phyloP scores from a whole-genome alignment of 106 monocot species.

The Cymbidium sinense region DNA sequence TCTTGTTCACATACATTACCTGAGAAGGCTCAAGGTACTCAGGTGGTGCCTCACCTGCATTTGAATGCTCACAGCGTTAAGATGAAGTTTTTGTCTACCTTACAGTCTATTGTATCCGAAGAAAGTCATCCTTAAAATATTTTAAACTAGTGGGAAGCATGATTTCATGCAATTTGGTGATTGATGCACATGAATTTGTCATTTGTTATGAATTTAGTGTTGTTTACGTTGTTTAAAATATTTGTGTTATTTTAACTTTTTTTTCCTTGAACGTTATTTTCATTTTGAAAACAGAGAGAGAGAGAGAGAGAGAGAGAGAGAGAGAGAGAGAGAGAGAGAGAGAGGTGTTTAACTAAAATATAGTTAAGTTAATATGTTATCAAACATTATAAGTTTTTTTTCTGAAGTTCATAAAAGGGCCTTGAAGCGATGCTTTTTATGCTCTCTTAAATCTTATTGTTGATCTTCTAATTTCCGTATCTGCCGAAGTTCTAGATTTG shows the following conservation, averaged over 20 bases:
- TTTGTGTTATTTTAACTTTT: neutral
- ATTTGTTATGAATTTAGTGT: neutral
- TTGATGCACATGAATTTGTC: neutral
- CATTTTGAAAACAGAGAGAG: too few relatives aligned
- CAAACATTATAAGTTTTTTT: neutral
- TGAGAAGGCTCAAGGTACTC: too few relatives aligned
- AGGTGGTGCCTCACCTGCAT: too few relatives aligned
- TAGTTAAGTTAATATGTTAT: neutral
- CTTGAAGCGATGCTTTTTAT: neutral
- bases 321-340: too few relatives aligned
- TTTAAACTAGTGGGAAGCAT: neutral
- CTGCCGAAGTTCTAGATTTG: neutral
- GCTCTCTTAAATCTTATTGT: neutral
- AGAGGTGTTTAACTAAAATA: neutral
- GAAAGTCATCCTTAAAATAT: too few relatives aligned
- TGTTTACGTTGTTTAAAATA: neutral
- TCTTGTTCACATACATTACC: too few relatives aligned
- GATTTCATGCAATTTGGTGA: conserved; percentile 1
- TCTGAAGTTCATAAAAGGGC: neutral
- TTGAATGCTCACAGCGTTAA: too few relatives aligned
- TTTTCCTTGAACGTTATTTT: too few relatives aligned
- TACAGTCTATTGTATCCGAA: too few relatives aligned
- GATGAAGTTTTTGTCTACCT: too few relatives aligned
- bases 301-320: too few relatives aligned
- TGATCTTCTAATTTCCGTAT: neutral